Base-by-base conservation (phyloP, 176 grass and related monocot species). In the Pontederia crassipes region DNA sequence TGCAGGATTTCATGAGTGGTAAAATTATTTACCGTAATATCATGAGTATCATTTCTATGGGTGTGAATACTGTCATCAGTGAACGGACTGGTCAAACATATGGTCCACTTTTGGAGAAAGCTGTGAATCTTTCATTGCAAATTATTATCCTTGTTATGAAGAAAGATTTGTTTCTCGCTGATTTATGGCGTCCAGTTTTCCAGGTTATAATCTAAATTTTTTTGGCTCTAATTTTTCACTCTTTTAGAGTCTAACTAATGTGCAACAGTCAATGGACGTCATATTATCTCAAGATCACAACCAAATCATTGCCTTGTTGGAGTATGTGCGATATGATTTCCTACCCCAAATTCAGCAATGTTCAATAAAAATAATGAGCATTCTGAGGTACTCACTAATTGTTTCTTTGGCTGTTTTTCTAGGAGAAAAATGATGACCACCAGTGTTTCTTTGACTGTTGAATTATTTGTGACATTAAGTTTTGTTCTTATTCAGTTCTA, bases 241-340 rank as follows among this genome's bases (percentile, higher is more conserved):
- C 61, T 12, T 45, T 17, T 18, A 14, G 11, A 48, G 32, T n/a
- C 40, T 72, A 47, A 9, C 45, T 59, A 17, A 20, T 54, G 56
- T 67, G 73, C 54, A 81, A 73, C 77, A 97, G 92, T 75, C 92
- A 18, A 78, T 97, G 87, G 92, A 91, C 12, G 66, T 88, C 51
- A 72, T 97, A 78, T 78, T 97, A 78, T 76, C 73, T 55, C 83
- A 91, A 76, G 85, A 85, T 78, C 76, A 84, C 68, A 82, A 64
- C 72, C 87, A 90, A 20, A 85, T 87, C 59, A 53, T 90, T 57
- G 58, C 87, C 52, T 77, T 97, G 66, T 78, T 97, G 52, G 92
- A 97, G 83, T 97, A 88, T 88, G 84, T 91, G 28, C 80, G 87
- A 81, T 97, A 97, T 65, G 92, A 97, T 70, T 81, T 88, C 73